Conservation (phyloP, 1,284 basidiomycete genomes). For the Ceratobasidium sp. region DNA sequence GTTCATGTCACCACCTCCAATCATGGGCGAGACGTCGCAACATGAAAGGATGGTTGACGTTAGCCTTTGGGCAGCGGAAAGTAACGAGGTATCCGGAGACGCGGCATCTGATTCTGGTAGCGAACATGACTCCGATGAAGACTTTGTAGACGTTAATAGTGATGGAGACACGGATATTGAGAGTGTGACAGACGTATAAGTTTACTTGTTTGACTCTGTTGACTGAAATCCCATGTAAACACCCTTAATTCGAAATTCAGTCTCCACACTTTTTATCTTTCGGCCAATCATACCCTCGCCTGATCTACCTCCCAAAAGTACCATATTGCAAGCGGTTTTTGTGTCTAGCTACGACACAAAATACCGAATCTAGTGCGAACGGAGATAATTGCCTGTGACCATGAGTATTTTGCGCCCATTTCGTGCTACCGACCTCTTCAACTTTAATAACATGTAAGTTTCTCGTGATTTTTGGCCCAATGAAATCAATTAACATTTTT, state of each 20-base stretch:
- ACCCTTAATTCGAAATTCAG: not conserved
- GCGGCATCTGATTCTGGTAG: not conserved
- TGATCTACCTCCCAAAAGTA: not conserved
- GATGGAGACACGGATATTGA: conserved; percentile 35
- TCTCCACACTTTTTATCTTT: not conserved
- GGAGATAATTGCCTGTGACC: not conserved
- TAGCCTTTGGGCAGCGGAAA: conserved; percentile 19
- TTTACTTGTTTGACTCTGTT: not conserved
- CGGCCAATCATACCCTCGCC: not conserved
- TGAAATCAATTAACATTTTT: conserved; percentile 3
- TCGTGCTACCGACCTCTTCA: conserved; percentile 86
- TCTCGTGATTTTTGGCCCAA: conserved; percentile 48
- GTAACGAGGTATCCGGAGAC: not conserved
- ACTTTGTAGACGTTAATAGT: conserved; percentile 19
- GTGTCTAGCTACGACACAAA: not conserved
- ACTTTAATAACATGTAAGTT: conserved; percentile 86
- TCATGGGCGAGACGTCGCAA: not conserved
- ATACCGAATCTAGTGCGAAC: too few species aligned
- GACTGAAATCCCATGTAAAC: not conserved
- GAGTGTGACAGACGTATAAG: conserved; percentile 12
- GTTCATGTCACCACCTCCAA: not conserved
- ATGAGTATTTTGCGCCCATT: conserved; percentile 89
- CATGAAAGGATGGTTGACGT: conserved; percentile 22
- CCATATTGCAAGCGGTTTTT: not conserved
- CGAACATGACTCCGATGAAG: conserved; percentile 19